phyloP scores from a whole-genome alignment of 2,329 filamentous ascomycete genomes.

The Stagonosporopsis chrysanthemi region DNA sequence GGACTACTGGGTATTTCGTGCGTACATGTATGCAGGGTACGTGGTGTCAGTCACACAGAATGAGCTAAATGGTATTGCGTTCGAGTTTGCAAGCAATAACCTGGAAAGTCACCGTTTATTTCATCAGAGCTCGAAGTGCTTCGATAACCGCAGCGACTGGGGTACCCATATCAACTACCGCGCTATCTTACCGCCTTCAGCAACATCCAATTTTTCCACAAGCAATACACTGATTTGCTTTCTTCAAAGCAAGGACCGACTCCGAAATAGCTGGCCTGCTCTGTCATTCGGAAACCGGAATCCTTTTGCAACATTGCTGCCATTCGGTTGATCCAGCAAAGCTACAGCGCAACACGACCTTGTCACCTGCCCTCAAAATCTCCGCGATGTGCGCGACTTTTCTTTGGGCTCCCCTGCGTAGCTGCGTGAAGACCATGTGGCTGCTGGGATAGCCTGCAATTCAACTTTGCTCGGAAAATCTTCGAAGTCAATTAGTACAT shows the following conservation, averaged over 20 bases:
- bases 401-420: background rate
- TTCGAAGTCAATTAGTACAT: background rate
- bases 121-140: constrained; percentile 1
- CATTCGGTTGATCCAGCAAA: constrained; percentile 7
- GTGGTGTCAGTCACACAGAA: constrained; percentile 4
- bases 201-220: background rate
- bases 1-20: background rate
- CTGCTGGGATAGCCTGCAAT: constrained; percentile 10
- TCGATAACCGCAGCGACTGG: constrained; percentile 4
- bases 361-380: constrained; percentile 11
- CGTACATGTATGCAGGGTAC: background rate
- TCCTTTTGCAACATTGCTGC: constrained; percentile 9
- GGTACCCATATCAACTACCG: constrained; percentile 17
- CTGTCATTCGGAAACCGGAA: constrained; percentile 7
- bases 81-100: constrained; percentile 10
- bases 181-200: constrained; percentile 18
- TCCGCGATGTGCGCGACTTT: constrained; percentile 15
- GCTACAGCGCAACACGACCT: constrained; percentile 9
- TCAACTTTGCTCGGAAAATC: background rate
- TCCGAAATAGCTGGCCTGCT: background rate
- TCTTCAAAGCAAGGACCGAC: background rate
- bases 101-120: constrained; percentile 8
- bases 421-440: constrained; percentile 13
- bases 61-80: background rate
- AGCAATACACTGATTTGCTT: background rate